Conservation (phyloP, 169 alveolate genomes). For the Eimeria brunetti region DNA sequence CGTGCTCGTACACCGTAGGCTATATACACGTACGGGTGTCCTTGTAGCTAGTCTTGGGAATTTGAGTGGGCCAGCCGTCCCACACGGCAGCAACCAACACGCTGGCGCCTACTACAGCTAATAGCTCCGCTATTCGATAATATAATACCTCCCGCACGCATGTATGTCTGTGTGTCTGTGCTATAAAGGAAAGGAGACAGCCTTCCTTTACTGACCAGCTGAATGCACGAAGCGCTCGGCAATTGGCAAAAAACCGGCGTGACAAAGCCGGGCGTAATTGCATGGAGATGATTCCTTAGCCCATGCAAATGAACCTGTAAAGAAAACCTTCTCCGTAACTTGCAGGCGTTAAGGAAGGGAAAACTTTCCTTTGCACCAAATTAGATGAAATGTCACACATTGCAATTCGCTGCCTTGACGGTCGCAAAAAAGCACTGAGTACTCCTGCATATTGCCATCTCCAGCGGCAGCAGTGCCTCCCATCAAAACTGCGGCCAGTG, state of each 20-base stretch:
- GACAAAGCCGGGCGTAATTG: conserved; percentile 66
- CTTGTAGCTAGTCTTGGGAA: neutral
- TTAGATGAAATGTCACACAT: neutral
- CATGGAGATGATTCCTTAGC: conserved; percentile 46
- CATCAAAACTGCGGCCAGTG: neutral
- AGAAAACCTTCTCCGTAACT: neutral
- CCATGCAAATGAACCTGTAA: conserved; percentile 72
- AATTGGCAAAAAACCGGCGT: conserved; percentile 71
- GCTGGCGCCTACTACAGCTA: neutral
- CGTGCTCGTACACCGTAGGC: neutral
- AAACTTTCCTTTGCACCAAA: neutral
- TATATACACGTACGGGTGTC: neutral
- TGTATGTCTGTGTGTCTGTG: neutral
- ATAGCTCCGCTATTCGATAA: neutral
- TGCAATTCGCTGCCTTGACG: neutral
- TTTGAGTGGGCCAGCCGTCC: neutral
- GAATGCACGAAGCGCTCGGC: conserved; percentile 54
- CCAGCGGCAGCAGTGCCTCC: neutral
- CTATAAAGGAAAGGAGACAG: neutral
- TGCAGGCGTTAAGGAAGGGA: neutral
- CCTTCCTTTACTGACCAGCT: neutral
- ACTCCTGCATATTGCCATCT: neutral
- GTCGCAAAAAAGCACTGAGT: neutral
- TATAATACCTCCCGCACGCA: neutral
- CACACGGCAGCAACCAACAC: neutral